These are phyloP conservation scores for Fusarium euwallaceae DNA, from an alignment of 2,329 filamentous ascomycete genomes.

Conservation along the genomic window DNA sequence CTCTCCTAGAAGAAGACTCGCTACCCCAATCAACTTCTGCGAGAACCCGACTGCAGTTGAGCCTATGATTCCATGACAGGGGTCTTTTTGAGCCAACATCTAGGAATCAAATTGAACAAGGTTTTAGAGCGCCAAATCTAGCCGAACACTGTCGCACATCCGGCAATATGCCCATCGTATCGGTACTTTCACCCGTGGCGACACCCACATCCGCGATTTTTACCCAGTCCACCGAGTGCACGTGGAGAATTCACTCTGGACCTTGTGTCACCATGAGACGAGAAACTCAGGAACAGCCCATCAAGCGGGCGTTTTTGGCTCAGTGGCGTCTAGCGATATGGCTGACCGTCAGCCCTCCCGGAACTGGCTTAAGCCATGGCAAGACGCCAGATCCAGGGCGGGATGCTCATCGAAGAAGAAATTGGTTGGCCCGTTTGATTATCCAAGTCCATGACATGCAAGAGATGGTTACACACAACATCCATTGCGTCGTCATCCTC, in stretches of 20 bases:
- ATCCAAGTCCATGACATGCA: constrained; percentile 8
- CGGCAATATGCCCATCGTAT: constrained; percentile 18
- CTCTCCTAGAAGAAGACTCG: neutral
- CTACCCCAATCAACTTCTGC: neutral
- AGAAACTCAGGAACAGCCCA: constrained; percentile 21
- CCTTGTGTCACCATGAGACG: constrained; percentile 10
- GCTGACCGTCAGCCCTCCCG: constrained; percentile 2
- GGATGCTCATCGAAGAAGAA: constrained; percentile 9
- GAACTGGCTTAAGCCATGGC: constrained; percentile 3
- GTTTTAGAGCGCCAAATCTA: neutral
- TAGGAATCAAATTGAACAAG: neutral
- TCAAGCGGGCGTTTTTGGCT: constrained; percentile 7
- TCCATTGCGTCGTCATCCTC: constrained; percentile 1
- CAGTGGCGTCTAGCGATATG: constrained; percentile 8
- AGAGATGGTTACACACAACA: constrained; percentile 20
- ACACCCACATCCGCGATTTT: neutral
- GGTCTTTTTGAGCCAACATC: neutral
- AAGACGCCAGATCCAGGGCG: constrained; percentile 14
- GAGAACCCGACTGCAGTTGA: neutral
- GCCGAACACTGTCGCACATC: constrained; percentile 6
- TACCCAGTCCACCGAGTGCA: constrained; percentile 13
- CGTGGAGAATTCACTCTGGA: constrained; percentile 16
- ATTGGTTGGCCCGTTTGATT: neutral
- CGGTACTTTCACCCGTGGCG: constrained; percentile 21
- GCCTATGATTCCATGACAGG: constrained; percentile 18